phyloP scores from a whole-genome alignment of 805 yeast species.

The Starmerella davenportii region DNA sequence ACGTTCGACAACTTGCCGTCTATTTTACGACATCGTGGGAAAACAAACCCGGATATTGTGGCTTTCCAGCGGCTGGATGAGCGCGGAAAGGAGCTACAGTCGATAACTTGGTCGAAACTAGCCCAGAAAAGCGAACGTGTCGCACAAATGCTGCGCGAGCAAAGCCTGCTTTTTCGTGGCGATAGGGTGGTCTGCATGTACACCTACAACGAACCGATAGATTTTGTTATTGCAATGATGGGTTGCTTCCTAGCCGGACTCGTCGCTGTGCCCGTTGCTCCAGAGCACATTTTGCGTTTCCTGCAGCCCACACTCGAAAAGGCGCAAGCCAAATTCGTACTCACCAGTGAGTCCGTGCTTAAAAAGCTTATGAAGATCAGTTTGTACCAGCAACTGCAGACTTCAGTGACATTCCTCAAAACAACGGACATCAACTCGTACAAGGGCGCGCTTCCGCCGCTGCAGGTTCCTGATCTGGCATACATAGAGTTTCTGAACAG shows the following conservation, averaged over 20 bases:
- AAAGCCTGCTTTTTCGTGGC: constrained; percentile 53
- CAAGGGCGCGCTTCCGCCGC: constrained; percentile 43
- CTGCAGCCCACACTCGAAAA: constrained; percentile 24
- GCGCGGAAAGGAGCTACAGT: constrained; percentile 59
- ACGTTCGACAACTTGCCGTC: constrained; percentile 46
- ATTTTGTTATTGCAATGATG: constrained; percentile 66
- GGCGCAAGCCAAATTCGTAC: constrained; percentile 59
- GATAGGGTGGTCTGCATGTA: constrained; percentile 74
- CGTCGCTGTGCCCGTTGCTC: constrained; percentile 83
- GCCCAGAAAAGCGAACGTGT: constrained; percentile 69
- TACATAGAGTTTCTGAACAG: constrained; percentile 84
- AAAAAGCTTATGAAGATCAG: constrained; percentile 47
- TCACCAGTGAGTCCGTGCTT: constrained; percentile 63
- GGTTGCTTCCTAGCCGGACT: constrained; percentile 90
- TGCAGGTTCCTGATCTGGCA: constrained; percentile 68
- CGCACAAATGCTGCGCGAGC: constrained; percentile 64
- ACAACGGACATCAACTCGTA: constrained; percentile 74
- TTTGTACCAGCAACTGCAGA: constrained; percentile 10
- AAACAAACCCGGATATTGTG: constrained; percentile 41
- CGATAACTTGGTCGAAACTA: constrained; percentile 80
- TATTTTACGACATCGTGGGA: constrained; percentile 56
- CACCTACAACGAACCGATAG: constrained; percentile 66
- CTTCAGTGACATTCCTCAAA: constrained; percentile 40
- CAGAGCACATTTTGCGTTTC: constrained; percentile 34
- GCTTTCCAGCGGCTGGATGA: constrained; percentile 59